Evolutionary conservation across 768 basidiomycete genomes (phyloP).

Genomic region (Suillus plorans): DNA sequence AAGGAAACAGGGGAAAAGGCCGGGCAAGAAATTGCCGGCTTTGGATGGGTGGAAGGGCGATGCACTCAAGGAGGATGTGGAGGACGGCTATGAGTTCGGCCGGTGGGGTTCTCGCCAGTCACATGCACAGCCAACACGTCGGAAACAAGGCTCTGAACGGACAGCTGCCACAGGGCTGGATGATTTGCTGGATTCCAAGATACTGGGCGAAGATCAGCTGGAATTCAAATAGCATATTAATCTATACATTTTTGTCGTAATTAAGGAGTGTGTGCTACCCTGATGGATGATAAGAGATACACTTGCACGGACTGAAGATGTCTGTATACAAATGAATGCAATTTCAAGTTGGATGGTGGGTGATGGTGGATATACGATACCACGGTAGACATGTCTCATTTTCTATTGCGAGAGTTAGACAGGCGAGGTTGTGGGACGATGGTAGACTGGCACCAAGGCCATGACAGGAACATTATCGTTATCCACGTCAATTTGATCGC

Average conservation of each 20-base stretch:
- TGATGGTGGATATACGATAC: background rate
- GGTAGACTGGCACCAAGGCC: no score
- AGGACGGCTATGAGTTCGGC: slow-evolving; percentile 51
- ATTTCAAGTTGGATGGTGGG: background rate
- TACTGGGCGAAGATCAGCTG: background rate
- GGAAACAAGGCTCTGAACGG: background rate
- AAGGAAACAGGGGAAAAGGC: slow-evolving; percentile 17
- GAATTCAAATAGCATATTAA: background rate
- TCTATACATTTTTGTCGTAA: slow-evolving; percentile 1
- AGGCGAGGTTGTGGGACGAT: slow-evolving; percentile 25
- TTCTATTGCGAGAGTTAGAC: slow-evolving; percentile 58
- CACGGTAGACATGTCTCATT: slow-evolving; percentile 20
- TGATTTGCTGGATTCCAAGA: background rate
- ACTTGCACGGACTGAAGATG: background rate
- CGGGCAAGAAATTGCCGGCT: slow-evolving; percentile 25
- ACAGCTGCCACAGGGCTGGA: background rate
- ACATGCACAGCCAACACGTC: background rate
- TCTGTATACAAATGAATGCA: background rate
- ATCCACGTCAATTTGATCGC: no score
- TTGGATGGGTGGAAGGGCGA: slow-evolving; percentile 43
- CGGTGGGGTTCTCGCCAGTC: slow-evolving; percentile 34
- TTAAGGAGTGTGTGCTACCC: background rate
- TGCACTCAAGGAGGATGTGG: slow-evolving; percentile 22
- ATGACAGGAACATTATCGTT: no score
- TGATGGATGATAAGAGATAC: slow-evolving; percentile 3